Conservation (phyloP, 306 rosid species). For the Inga oerstediana region DNA sequence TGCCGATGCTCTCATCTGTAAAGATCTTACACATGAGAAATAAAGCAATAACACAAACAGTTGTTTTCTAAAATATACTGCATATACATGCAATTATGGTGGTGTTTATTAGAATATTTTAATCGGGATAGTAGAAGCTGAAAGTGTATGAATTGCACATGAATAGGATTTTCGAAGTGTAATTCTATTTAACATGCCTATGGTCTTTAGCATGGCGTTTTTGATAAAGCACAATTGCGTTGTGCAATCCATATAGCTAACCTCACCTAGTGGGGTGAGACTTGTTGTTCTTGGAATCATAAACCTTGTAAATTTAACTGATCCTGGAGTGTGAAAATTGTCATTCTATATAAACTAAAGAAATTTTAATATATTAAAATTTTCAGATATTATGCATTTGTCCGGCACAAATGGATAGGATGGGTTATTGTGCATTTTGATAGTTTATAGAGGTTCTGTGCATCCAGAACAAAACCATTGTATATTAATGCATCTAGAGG, state of each 20-base stretch:
- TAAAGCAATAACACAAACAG: background rate
- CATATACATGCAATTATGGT: background rate
- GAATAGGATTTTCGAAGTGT: slow-evolving; percentile 17
- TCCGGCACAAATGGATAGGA: background rate
- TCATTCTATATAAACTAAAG: slow-evolving; percentile 8
- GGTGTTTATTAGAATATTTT: slow-evolving; percentile 9
- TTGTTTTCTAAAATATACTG: slow-evolving; percentile 13
- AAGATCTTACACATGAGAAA: slow-evolving; percentile 16
- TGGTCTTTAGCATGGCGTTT: background rate
- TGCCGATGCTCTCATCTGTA: background rate
- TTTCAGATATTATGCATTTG: slow-evolving; percentile 1
- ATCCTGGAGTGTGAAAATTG: slow-evolving; percentile 18
- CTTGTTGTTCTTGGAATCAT: background rate
- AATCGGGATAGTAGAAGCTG: background rate
- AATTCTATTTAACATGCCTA: background rate
- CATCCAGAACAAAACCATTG: background rate
- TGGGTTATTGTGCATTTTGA: background rate
- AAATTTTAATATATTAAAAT: background rate
- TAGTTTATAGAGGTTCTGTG: slow-evolving; percentile 15
- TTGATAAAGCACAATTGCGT: too few species aligned
- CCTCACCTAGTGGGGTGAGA: too few species aligned
- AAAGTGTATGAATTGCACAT: background rate
- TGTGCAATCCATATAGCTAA: too few species aligned
- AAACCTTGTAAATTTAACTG: background rate
- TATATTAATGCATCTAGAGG: slow-evolving; percentile 10